Conservation (phyloP, 2,329 filamentous ascomycete genomes). For the Canariomyces notabilis region DNA sequence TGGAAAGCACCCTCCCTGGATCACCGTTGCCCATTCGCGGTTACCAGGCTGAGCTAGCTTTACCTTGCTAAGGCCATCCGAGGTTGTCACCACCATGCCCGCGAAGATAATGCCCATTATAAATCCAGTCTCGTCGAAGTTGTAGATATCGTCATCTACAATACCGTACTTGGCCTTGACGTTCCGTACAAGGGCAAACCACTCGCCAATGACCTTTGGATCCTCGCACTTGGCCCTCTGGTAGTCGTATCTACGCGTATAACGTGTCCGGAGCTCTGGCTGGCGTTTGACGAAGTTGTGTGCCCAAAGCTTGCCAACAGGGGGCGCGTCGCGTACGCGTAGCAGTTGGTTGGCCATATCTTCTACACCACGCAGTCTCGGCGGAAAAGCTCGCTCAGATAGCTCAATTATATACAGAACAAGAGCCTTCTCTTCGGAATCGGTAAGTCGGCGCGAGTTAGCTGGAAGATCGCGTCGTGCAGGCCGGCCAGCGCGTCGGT, state of each 20-base stretch:
- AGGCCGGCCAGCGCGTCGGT: neutral
- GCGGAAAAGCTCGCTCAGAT: neutral
- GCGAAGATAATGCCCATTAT: no score
- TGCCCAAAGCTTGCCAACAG: slow-evolving; percentile 18
- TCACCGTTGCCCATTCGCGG: no score
- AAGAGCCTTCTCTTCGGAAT: neutral
- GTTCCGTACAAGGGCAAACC: slow-evolving; percentile 21
- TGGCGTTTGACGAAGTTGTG: slow-evolving; percentile 27
- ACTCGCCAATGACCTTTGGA: slow-evolving; percentile 19
- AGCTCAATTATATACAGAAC: neutral
- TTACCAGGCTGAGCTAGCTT: no score
- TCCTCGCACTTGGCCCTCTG: slow-evolving; percentile 25
- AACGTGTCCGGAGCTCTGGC: slow-evolving; percentile 25
- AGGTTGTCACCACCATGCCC: no score
- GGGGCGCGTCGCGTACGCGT: neutral
- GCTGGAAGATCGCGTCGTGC: neutral
- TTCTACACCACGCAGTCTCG: neutral
- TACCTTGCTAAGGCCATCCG: no score
- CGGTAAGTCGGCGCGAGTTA: neutral
- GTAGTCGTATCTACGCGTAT: slow-evolving; percentile 23
- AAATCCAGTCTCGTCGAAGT: no score
- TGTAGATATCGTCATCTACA: slow-evolving; percentile 16
- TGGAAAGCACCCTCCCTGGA: neutral
- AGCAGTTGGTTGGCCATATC: neutral
- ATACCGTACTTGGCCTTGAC: slow-evolving; percentile 23